phyloP scores from a whole-genome alignment of 345 rosid genomes.

The Linum tenue region DNA sequence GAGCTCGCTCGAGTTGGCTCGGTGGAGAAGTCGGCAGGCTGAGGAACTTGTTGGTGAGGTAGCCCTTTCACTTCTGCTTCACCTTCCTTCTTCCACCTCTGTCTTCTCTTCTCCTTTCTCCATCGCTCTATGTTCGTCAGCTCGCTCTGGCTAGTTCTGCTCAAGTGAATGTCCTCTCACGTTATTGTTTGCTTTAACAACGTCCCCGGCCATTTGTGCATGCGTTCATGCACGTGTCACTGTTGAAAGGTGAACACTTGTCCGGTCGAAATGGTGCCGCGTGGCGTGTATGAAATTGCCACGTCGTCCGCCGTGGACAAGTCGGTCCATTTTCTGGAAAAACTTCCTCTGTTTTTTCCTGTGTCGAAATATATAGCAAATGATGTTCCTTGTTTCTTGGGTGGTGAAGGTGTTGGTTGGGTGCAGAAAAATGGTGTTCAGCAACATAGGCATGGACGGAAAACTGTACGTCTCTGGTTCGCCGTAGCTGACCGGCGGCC shows the following conservation, averaged over 20 bases:
- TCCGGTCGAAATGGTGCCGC: neutral
- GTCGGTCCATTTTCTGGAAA: too few species aligned
- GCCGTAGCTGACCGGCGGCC: too few species aligned
- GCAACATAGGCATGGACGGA: too few species aligned
- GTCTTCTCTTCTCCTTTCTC: constrained; percentile 8
- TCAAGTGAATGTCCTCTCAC: neutral
- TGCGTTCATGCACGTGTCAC: neutral
- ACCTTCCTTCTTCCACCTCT: neutral
- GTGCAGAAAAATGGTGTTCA: too few species aligned
- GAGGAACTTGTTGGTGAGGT: constrained; percentile 29
- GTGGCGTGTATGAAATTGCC: too few species aligned
- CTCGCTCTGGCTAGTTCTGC: neutral
- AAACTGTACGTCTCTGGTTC: too few species aligned
- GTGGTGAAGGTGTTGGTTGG: too few species aligned
- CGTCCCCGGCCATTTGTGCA: neutral
- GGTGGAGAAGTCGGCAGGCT: constrained; percentile 26
- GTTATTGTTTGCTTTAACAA: neutral
- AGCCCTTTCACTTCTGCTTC: constrained; percentile 15
- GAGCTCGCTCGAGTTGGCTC: constrained; percentile 20
- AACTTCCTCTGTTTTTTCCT: too few species aligned
- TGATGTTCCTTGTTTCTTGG: too few species aligned
- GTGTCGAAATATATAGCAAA: too few species aligned
- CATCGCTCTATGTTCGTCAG: neutral
- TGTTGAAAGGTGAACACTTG: neutral
- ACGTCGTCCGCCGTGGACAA: too few species aligned